Conservation (phyloP, 176 grass and related monocot species). For the Raddia guianensis region DNA sequence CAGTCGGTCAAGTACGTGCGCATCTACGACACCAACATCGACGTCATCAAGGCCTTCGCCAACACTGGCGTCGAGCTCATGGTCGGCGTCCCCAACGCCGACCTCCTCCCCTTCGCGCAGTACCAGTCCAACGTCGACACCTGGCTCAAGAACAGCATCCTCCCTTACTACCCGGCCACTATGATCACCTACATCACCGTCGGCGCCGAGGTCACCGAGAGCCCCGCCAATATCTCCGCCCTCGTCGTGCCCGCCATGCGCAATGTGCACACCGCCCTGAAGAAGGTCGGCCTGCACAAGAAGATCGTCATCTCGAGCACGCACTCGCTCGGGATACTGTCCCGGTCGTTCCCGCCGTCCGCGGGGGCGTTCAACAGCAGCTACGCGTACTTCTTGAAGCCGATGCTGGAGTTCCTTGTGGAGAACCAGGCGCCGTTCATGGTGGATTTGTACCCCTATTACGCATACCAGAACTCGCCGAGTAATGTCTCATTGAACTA, state of each 20-base stretch:
- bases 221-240: conserved; percentile 52
- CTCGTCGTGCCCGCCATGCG: conserved; percentile 93
- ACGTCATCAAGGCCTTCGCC: conserved; percentile 91
- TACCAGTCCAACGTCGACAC: conserved; percentile 98
- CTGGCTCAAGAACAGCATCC: conserved; percentile 96
- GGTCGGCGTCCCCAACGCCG: conserved; percentile 91
- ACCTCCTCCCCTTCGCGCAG: conserved; percentile 94
- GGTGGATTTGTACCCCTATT: conserved; percentile 96
- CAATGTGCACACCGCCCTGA: conserved; percentile 79
- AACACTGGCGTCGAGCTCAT: conserved; percentile 94
- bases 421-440: conserved; percentile 95
- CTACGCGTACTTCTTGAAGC: conserved; percentile 87
- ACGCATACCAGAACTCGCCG: conserved; percentile 82
- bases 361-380: conserved; percentile 93
- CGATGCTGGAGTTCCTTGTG: conserved; percentile 91
- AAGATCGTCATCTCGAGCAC: conserved; percentile 93
- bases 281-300: conserved; percentile 89
- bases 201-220: conserved; percentile 92
- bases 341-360: conserved; percentile 85
- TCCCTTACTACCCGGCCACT: conserved; percentile 90
- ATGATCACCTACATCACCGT: conserved; percentile 85
- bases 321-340: conserved; percentile 86
- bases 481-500: conserved; percentile 88
- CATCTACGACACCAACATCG: conserved; percentile 92
- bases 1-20: conserved; percentile 89